Evolutionary conservation across 1,284 basidiomycete species (phyloP).

Genomic region (Leccinum pachyderme): DNA sequence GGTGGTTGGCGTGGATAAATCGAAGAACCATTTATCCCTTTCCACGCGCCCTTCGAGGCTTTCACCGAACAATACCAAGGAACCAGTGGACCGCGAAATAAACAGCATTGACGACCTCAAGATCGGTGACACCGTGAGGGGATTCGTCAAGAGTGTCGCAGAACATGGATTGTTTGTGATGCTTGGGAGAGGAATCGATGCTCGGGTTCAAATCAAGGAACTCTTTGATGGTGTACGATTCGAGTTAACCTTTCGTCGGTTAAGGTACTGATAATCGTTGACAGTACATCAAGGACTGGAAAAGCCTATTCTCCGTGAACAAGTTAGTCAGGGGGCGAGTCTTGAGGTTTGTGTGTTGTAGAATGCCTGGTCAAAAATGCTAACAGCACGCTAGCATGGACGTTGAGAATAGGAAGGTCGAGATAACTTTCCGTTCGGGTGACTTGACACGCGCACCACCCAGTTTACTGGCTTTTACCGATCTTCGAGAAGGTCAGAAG

Average conservation of each 20-base stretch:
- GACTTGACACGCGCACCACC: constrained; percentile 46
- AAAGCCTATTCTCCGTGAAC: constrained; percentile 74
- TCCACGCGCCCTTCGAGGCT: constrained; percentile 78
- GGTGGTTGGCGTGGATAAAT: constrained; percentile 69
- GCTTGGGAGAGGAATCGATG: constrained; percentile 80
- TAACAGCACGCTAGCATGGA: constrained; percentile 56
- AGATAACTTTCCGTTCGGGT: constrained; percentile 80
- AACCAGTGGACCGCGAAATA: constrained; percentile 71
- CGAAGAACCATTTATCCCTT: constrained; percentile 61
- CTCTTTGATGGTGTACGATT: constrained; percentile 78
- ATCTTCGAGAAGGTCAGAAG: constrained; percentile 74
- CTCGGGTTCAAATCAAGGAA: constrained; percentile 92
- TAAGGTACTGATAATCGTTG: constrained; percentile 12
- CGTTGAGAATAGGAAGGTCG: constrained; percentile 69
- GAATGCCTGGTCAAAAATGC: constrained; percentile 7
- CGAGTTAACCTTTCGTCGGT: background rate
- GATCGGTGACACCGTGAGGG: constrained; percentile 74
- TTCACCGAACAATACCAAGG: constrained; percentile 45
- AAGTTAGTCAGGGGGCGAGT: constrained; percentile 89
- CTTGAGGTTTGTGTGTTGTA: constrained; percentile 51
- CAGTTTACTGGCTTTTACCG: constrained; percentile 46
- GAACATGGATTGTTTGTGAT: constrained; percentile 91
- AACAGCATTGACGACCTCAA: constrained; percentile 63
- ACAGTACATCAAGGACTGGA: constrained; percentile 95
- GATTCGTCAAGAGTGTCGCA: constrained; percentile 86